Percentiles rank a stretch among this genome's conserved stretches.
Evolutionary conservation across 345 rosid genomes (phyloP).

Genomic region (Aquilaria sinensis): DNA sequence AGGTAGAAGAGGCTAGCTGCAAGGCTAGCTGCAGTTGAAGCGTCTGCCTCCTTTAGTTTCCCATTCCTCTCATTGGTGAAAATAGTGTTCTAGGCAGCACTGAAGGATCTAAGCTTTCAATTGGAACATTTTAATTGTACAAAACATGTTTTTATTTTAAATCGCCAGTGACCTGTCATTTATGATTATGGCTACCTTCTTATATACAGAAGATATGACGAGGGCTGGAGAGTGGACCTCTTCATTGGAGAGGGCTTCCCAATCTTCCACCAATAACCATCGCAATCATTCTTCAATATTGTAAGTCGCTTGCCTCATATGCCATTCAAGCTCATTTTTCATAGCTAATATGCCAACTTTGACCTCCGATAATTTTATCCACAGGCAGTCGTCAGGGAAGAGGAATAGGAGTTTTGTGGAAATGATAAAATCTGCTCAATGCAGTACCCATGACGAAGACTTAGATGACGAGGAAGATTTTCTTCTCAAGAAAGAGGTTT

Average conservation of each 20-base stretch:
- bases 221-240: slow-evolving; percentile 46
- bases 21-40: too few species aligned
- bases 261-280: slow-evolving; percentile 49
- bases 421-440: slow-evolving; percentile 81
- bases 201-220: slow-evolving; percentile 31
- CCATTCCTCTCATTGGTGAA: too few species aligned
- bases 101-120: too few species aligned
- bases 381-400: slow-evolving; percentile 51
- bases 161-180: neutral
- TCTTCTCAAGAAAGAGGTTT: slow-evolving; percentile 59
- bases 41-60: too few species aligned
- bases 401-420: slow-evolving; percentile 85
- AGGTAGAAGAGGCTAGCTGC: too few species aligned
- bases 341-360: neutral
- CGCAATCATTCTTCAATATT: slow-evolving; percentile 55
- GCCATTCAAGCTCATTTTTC: neutral
- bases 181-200: slow-evolving; percentile 6
- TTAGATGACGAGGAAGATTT: slow-evolving; percentile 74
- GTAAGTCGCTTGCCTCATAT: slow-evolving; percentile 37
- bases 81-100: too few species aligned
- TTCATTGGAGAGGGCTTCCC: slow-evolving; percentile 44
- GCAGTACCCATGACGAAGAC: slow-evolving; percentile 50
- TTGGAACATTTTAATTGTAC: too few species aligned
- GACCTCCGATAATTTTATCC: slow-evolving; percentile 1
- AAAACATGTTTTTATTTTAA: too few species aligned